Percentiles rank a stretch among this genome's conserved stretches.
phyloP scores from a whole-genome alignment of 768 basidiomycete species.

The Termitomyces sp. region DNA sequence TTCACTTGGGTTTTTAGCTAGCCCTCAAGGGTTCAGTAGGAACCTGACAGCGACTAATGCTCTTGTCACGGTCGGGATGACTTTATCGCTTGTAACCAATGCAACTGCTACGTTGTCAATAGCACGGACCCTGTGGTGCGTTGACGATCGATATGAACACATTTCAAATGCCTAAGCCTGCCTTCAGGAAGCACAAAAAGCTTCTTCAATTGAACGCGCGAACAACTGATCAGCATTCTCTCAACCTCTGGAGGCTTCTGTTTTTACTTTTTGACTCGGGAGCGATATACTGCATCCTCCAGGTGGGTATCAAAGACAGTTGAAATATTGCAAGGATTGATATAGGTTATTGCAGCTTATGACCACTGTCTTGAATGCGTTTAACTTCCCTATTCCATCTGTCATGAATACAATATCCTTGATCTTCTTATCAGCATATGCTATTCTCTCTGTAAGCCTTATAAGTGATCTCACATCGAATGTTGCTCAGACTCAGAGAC shows the following conservation, averaged over 20 bases:
- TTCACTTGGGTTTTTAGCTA: not conserved
- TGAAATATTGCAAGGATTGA: not conserved
- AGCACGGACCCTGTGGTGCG: not conserved
- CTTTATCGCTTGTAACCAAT: not conserved
- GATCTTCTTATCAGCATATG: too few species aligned
- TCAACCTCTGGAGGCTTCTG: not conserved
- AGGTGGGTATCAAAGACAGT: not conserved
- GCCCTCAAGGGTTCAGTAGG: not conserved
- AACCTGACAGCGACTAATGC: not conserved
- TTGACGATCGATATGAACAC: not conserved
- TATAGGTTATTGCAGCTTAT: not conserved
- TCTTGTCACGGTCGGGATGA: not conserved
- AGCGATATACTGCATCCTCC: not conserved
- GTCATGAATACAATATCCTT: not conserved
- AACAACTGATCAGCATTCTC: not conserved
- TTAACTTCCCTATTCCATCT: not conserved
- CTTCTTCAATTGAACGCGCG: not conserved
- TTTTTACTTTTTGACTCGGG: not conserved
- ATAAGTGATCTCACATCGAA: not conserved
- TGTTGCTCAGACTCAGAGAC: not conserved
- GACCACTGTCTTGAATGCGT: not conserved
- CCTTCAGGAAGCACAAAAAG: not conserved
- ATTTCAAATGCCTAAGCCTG: not conserved
- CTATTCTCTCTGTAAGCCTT: too few species aligned
- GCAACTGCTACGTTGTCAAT: not conserved